Conservation (phyloP, 371 early-diverging fungal genomes). For the Mortierella sp. region DNA sequence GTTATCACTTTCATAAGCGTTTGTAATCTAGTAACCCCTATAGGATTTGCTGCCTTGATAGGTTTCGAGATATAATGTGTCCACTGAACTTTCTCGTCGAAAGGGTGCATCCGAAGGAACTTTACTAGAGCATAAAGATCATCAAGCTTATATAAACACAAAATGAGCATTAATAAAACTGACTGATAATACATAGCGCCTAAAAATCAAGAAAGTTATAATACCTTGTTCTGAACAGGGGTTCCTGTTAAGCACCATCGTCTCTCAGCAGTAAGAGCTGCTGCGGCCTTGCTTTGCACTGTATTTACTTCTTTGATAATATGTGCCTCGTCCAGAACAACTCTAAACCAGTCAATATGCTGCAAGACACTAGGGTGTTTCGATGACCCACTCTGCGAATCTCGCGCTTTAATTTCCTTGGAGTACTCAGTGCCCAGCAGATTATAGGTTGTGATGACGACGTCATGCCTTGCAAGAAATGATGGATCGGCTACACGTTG, state of each 20-base stretch:
- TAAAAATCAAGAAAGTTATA: background rate
- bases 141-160: constrained; percentile 41
- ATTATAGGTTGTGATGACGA: constrained; percentile 77
- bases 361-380: constrained; percentile 58
- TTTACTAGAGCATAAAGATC: constrained; percentile 81
- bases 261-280: constrained; percentile 65
- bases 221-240: constrained; percentile 79
- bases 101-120: constrained; percentile 77
- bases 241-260: constrained; percentile 87
- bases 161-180: background rate
- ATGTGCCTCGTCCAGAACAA: constrained; percentile 79
- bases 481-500: constrained; percentile 49
- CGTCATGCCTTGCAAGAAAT: constrained; percentile 61
- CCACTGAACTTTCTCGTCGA: constrained; percentile 64
- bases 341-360: constrained; percentile 66
- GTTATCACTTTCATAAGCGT: constrained; percentile 75
- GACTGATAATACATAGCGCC: constrained; percentile 76
- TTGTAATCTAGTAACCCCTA: constrained; percentile 67
- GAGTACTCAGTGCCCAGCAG: constrained; percentile 66
- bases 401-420: constrained; percentile 59
- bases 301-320: constrained; percentile 73
- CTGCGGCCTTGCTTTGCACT: constrained; percentile 65
- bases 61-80: constrained; percentile 64
- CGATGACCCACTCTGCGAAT: constrained; percentile 26
- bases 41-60: constrained; percentile 59